Evolutionary conservation across 148 eudicot genomes (phyloP).

Genomic region (Hydrangea macrophylla): DNA sequence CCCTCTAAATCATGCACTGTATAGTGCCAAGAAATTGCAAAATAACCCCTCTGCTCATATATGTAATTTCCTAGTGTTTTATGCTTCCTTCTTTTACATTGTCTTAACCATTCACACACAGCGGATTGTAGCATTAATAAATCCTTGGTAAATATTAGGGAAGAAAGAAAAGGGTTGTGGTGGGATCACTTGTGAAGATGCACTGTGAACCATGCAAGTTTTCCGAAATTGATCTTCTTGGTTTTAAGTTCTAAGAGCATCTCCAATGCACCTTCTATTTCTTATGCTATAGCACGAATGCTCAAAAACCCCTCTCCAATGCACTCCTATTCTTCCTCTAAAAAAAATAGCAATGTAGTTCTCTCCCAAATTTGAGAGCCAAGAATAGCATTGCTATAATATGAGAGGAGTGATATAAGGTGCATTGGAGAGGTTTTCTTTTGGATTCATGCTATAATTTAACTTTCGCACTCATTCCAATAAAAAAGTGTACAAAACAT

Average conservation of each 20-base stretch:
- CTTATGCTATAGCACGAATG: no score
- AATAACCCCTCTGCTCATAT: constrained; percentile 7
- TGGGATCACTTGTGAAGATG: background rate
- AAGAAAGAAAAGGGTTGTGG: background rate
- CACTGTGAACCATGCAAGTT: background rate
- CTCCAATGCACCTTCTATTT: no score
- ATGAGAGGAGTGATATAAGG: no score
- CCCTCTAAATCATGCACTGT: constrained; percentile 9
- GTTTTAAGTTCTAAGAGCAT: background rate
- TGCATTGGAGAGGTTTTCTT: no score
- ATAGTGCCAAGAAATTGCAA: constrained; percentile 13
- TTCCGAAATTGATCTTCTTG: background rate
- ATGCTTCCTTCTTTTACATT: background rate
- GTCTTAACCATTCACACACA: constrained; percentile 7
- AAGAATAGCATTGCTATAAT: no score
- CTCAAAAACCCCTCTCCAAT: no score
- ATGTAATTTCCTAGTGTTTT: background rate
- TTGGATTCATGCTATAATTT: no score
- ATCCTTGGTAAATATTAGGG: background rate
- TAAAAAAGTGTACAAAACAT: no score
- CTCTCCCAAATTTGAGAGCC: no score
- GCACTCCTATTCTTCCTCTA: no score
- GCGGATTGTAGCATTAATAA: background rate
- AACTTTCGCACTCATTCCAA: no score
- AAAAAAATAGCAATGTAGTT: no score